These are phyloP conservation scores for Ballota nigra DNA, from an alignment of 257 asterid genomes.

Conservation along the genomic window DNA sequence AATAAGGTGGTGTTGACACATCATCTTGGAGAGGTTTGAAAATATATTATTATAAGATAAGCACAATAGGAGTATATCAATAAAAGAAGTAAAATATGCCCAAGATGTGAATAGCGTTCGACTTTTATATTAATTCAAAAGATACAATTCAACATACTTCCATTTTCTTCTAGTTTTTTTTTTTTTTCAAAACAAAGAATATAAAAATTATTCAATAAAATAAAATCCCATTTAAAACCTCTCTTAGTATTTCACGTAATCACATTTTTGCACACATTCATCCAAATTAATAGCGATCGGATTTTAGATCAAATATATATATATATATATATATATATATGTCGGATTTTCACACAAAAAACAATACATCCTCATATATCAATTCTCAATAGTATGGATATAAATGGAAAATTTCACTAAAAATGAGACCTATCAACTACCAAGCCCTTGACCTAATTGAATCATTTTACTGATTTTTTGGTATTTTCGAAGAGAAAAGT, in stretches of 20 bases:
- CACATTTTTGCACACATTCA: not conserved
- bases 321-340: no score
- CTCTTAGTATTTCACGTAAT: not conserved
- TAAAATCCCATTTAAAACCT: not conserved
- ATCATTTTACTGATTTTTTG: not conserved
- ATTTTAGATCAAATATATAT: no score
- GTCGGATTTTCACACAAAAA: not conserved
- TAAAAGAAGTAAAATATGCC: no score
- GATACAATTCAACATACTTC: no score
- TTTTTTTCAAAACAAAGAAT: no score
- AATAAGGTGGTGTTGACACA: no score
- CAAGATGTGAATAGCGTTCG: no score
- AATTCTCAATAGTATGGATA: not conserved
- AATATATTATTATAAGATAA: no score
- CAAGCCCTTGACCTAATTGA: not conserved
- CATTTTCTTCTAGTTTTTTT: not conserved
- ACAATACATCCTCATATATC: not conserved
- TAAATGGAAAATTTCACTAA: not conserved
- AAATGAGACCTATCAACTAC: not conserved
- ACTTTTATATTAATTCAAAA: not conserved
- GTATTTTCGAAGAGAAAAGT: not conserved
- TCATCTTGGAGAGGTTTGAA: no score
- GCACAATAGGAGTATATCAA: no score
- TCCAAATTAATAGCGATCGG: not conserved
- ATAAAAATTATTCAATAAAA: not conserved